Conservation (phyloP, 768 basidiomycete genomes). For the Rossbeevera mucosa region DNA sequence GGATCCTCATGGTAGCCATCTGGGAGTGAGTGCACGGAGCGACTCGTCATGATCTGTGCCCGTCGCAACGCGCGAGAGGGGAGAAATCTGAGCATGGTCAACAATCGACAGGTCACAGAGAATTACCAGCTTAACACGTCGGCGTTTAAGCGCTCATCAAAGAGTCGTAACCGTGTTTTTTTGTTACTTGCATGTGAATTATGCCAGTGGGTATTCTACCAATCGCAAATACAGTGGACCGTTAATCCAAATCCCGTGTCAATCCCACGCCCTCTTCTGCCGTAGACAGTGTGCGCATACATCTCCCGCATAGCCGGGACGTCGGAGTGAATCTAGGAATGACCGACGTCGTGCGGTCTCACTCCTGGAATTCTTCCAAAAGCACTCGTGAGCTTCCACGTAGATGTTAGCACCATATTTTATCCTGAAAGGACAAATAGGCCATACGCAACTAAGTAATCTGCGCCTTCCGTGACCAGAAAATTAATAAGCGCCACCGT, state of each 20-base stretch:
- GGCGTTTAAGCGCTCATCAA: background rate
- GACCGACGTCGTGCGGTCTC: background rate
- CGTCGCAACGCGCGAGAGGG: background rate
- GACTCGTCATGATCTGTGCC: background rate
- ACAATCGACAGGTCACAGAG: background rate
- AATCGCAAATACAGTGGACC: too few species aligned
- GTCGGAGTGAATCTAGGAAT: background rate
- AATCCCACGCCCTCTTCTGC: background rate
- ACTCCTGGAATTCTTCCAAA: background rate
- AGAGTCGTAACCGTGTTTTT: background rate
- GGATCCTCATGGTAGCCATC: slow-evolving; percentile 52
- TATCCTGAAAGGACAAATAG: background rate
- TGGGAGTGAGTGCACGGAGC: slow-evolving; percentile 25
- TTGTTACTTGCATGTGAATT: background rate
- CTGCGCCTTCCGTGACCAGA: background rate
- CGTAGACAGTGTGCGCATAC: background rate
- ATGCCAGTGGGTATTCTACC: too few species aligned
- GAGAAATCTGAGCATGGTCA: background rate
- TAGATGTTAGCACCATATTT: background rate
- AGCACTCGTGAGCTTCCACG: background rate
- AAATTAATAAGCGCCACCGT: background rate
- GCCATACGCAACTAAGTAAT: background rate
- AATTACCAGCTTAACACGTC: background rate
- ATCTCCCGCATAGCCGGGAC: background rate
- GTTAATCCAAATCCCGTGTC: background rate